These are phyloP conservation scores for Hyphodiscus sp. DNA, from an alignment of 2,329 filamentous ascomycete species.

Conservation along the genomic window DNA sequence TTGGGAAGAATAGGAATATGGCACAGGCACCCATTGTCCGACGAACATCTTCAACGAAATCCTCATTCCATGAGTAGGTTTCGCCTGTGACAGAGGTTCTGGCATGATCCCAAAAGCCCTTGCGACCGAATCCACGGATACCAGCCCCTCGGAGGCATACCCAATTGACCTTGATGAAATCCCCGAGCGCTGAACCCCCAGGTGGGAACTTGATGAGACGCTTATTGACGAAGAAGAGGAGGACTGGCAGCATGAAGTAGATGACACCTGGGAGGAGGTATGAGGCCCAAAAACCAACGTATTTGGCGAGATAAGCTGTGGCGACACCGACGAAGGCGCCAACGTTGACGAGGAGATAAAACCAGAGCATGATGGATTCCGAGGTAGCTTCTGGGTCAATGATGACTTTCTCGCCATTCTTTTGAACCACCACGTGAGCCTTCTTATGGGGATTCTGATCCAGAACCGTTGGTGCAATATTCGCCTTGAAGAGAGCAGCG, in stretches of 20 bases:
- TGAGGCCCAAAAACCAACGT: conserved; percentile 43
- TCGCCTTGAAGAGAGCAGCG: conserved; percentile 68
- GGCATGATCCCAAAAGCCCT: conserved; percentile 58
- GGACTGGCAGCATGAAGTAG: conserved; percentile 52
- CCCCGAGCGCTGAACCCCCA: conserved; percentile 39
- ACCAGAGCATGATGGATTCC: conserved; percentile 39
- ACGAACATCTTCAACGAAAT: conserved; percentile 71
- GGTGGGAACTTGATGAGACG: conserved; percentile 39
- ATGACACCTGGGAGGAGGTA: conserved; percentile 46
- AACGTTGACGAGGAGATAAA: conserved; percentile 65
- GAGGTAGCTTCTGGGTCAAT: conserved; percentile 53
- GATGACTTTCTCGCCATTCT: conserved; percentile 54
- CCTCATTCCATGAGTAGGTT: conserved; percentile 64
- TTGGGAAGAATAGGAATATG: conserved; percentile 53
- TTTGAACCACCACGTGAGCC: conserved; percentile 37
- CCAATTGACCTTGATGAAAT: conserved; percentile 37
- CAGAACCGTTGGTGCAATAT: conserved; percentile 56
- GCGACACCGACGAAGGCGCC: conserved; percentile 46
- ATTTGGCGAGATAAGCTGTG: conserved; percentile 37
- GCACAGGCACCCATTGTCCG: conserved; percentile 63
- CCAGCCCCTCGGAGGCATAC: conserved; percentile 42
- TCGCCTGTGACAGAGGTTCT: conserved; percentile 58
- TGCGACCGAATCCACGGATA: conserved; percentile 46
- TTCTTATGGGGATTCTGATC: conserved; percentile 45
- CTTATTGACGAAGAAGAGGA: conserved; percentile 35